These are phyloP conservation scores for Omphalotus olearius DNA, from an alignment of 1,284 basidiomycete species.

Conservation along the genomic window DNA sequence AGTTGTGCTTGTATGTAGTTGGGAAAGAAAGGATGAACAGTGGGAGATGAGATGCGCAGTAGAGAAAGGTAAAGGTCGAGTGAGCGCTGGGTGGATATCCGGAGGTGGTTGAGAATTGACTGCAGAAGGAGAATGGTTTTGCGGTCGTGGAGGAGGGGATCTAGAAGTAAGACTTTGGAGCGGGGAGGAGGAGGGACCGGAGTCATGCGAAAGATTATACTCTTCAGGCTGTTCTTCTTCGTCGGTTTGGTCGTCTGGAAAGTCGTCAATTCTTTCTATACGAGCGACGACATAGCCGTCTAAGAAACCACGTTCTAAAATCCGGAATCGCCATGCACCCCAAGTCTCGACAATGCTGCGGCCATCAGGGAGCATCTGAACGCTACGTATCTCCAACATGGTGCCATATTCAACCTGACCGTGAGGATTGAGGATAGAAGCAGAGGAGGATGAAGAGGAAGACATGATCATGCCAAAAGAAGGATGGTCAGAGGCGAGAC, in stretches of 20 bases:
- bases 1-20: constrained; percentile 77
- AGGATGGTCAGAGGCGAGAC: constrained; percentile 71
- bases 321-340: constrained; percentile 81
- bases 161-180: constrained; percentile 5
- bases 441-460: constrained; percentile 12
- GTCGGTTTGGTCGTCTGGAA: constrained; percentile 36
- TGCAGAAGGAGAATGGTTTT: constrained; percentile 4
- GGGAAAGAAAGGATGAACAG: constrained; percentile 78
- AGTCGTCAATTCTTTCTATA: constrained; percentile 61
- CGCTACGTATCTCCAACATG: constrained; percentile 85
- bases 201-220: background rate
- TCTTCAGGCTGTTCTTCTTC: constrained; percentile 6
- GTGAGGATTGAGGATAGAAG: constrained; percentile 33
- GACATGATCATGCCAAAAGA: constrained; percentile 88
- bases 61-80: constrained; percentile 32
- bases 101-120: constrained; percentile 4
- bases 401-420: constrained; percentile 81
- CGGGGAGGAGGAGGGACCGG: constrained; percentile 10
- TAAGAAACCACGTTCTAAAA: constrained; percentile 75
- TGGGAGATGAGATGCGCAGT: constrained; percentile 70
- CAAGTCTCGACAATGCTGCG: constrained; percentile 86
- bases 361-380: constrained; percentile 87
- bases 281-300: constrained; percentile 90
- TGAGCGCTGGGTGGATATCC: constrained; percentile 13
- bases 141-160: constrained; percentile 1